Conservation (phyloP, 768 basidiomycete species). For the Dioszegia crocea region DNA sequence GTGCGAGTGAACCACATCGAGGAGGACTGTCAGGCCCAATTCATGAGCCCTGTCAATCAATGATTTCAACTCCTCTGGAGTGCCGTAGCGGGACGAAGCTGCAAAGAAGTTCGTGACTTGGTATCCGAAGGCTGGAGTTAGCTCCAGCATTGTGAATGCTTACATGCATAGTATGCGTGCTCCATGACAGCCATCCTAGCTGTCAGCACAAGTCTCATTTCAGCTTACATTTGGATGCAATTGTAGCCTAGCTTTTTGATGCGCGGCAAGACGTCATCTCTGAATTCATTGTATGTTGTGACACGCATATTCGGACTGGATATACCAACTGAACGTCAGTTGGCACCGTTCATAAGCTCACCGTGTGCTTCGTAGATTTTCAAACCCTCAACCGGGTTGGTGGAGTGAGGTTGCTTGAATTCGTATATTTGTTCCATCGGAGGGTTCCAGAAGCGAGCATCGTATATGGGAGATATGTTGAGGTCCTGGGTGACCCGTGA, state of each 20-base stretch:
- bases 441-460: conserved; percentile 99
- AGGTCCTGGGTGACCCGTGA: conserved; percentile 93
- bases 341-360: conserved; percentile 19
- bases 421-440: conserved; percentile 65
- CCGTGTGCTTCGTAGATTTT: conserved; percentile 93
- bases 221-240: conserved; percentile 70
- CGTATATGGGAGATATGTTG: conserved; percentile 80
- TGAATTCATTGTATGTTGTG: conserved; percentile 95
- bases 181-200: conserved; percentile 89
- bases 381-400: conserved; percentile 55
- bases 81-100: conserved; percentile 90
- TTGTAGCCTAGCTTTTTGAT: conserved; percentile 94
- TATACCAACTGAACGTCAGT: conserved; percentile 65
- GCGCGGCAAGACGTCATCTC: conserved; percentile 71
- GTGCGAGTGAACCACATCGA: conserved; percentile 97
- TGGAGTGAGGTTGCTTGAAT: conserved; percentile 69
- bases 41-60: conserved; percentile 92
- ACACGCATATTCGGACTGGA: conserved; percentile 81
- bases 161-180: conserved; percentile 95
- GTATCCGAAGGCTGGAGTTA: conserved; percentile 80
- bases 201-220: background rate
- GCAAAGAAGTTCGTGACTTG: conserved; percentile 98
- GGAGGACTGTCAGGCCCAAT: conserved; percentile 84
- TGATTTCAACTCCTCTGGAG: conserved; percentile 91
- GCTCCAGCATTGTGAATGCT: conserved; percentile 36